These are phyloP conservation scores for Russula lepida DNA, from an alignment of 768 basidiomycete genomes.

Conservation along the genomic window DNA sequence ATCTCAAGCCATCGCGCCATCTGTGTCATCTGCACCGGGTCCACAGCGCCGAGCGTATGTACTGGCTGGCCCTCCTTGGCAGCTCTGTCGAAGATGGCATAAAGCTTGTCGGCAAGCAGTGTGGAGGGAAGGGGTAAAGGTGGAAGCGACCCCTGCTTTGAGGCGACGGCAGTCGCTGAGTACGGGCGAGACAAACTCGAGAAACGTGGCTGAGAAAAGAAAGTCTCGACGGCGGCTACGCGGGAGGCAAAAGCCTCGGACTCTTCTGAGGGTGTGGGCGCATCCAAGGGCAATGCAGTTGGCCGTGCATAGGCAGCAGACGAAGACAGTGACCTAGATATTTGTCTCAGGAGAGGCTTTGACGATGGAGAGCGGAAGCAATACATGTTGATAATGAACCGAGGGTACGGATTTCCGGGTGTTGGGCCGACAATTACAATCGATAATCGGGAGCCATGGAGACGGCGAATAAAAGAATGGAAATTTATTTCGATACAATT, in stretches of 20 bases:
- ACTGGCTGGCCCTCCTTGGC: slow-evolving; percentile 59
- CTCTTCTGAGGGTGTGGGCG: slow-evolving; percentile 52
- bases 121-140: slow-evolving; percentile 68
- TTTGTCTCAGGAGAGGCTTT: neutral
- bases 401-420: neutral
- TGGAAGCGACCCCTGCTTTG: slow-evolving; percentile 84
- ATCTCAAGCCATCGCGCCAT: slow-evolving; percentile 83
- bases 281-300: slow-evolving; percentile 40
- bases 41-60: slow-evolving; percentile 89
- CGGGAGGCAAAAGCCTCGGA: slow-evolving; percentile 49
- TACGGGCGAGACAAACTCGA: slow-evolving; percentile 69
- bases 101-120: slow-evolving; percentile 83
- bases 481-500: slow-evolving; percentile 15
- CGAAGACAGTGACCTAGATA: slow-evolving; percentile 7
- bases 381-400: no score
- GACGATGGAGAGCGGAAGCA: slow-evolving; percentile 7
- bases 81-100: slow-evolving; percentile 52
- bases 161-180: slow-evolving; percentile 66
- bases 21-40: slow-evolving; percentile 92
- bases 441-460: neutral
- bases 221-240: slow-evolving; percentile 54
- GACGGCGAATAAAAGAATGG: neutral
- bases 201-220: slow-evolving; percentile 74
- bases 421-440: neutral
- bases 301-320: slow-evolving; percentile 12